Evolutionary conservation across 2,329 filamentous ascomycete species (phyloP).

Genomic region (Penicillium sclerotigenum): DNA sequence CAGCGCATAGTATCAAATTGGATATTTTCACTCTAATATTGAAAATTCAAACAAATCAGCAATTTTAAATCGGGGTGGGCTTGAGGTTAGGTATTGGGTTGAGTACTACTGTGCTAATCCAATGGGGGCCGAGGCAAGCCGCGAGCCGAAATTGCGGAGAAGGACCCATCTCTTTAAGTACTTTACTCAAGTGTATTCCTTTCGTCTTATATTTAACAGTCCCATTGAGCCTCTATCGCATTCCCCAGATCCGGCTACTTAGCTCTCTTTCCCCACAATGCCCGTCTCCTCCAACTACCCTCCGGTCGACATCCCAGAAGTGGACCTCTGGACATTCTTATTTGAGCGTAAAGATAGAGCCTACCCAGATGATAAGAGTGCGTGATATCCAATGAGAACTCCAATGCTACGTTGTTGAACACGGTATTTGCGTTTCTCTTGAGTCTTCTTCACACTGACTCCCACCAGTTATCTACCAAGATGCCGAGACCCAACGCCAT

Average conservation of each 20-base stretch:
- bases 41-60: not conserved
- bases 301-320: conserved; percentile 64
- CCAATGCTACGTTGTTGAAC: not conserved
- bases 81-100: conserved; percentile 5
- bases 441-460: conserved; percentile 8
- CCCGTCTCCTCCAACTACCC: conserved; percentile 66
- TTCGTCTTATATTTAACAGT: not conserved
- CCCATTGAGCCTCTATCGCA: not conserved
- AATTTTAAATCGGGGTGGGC: too few relatives aligned
- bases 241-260: conserved; percentile 14
- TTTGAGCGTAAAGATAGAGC: conserved; percentile 65
- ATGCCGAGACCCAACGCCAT: conserved; percentile 64
- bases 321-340: conserved; percentile 75
- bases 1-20: not conserved
- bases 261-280: conserved; percentile 46
- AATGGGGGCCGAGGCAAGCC: conserved; percentile 21
- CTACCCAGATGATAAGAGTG: conserved; percentile 73
- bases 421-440: not conserved
- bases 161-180: conserved; percentile 1
- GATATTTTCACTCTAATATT: too few relatives aligned
- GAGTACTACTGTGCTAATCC: conserved; percentile 7
- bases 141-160: conserved; percentile 19
- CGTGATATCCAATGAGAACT: conserved; percentile 11
- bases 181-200: not conserved
- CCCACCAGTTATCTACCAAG: conserved; percentile 69